Conservation (phyloP, 371 early-diverging fungal genomes). For the Thermomucor indicae-seudaticae region DNA sequence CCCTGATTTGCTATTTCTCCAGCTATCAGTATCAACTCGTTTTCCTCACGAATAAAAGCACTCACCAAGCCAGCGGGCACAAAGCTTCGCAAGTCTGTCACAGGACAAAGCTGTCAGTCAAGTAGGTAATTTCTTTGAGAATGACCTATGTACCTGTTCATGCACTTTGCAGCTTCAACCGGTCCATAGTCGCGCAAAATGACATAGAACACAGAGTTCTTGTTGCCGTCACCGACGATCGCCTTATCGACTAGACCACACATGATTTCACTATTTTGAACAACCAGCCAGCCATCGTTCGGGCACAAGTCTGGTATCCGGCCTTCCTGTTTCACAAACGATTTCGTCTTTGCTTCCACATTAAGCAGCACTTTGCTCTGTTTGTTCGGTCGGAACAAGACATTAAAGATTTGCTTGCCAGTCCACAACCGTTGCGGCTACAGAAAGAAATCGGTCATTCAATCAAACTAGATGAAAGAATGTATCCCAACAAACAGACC, state of each 20-base stretch:
- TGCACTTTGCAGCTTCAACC: slow-evolving; percentile 81
- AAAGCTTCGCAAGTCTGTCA: slow-evolving; percentile 78
- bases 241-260: slow-evolving; percentile 96
- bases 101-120: background rate
- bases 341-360: slow-evolving; percentile 84
- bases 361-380: slow-evolving; percentile 70
- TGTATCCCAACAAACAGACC: slow-evolving; percentile 21
- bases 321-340: slow-evolving; percentile 61
- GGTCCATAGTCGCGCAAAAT: slow-evolving; percentile 92
- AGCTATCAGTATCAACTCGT: background rate
- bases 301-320: slow-evolving; percentile 78
- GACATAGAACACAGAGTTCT: slow-evolving; percentile 90
- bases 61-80: slow-evolving; percentile 86
- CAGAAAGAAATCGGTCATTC: background rate
- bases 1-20: slow-evolving; percentile 73
- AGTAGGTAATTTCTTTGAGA: background rate
- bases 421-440: slow-evolving; percentile 65
- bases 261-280: slow-evolving; percentile 92
- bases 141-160: slow-evolving; percentile 69
- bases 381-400: slow-evolving; percentile 86
- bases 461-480: background rate
- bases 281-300: slow-evolving; percentile 87
- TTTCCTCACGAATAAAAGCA: background rate
- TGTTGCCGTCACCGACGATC: slow-evolving; percentile 96
- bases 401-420: slow-evolving; percentile 72